Evolutionary conservation across 2,329 filamentous ascomycete genomes (phyloP).

Genomic region (Clarireedia monteithiana): DNA sequence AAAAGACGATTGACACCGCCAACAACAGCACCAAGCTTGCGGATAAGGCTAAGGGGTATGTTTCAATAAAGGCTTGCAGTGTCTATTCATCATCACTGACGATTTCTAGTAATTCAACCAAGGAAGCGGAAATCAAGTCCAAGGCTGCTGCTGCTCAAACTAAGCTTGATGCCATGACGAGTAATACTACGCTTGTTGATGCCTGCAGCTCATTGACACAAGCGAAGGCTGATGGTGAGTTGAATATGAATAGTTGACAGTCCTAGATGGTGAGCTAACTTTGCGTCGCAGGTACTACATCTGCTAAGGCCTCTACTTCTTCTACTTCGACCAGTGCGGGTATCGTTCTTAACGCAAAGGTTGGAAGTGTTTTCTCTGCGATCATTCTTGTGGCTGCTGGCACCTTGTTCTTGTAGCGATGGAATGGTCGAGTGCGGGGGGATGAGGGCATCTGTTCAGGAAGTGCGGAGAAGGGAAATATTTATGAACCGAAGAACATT

Average conservation of each 20-base stretch:
- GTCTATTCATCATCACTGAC: not conserved
- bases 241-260: too few species aligned
- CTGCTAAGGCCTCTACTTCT: not conserved
- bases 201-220: conserved; percentile 6
- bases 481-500: not conserved
- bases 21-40: conserved; percentile 11
- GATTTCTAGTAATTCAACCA: conserved; percentile 11
- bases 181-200: conserved; percentile 15
- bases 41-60: conserved; percentile 3
- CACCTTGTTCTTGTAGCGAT: not conserved
- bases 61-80: not conserved
- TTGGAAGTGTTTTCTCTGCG: not conserved
- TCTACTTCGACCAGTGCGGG: not conserved
- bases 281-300: not conserved
- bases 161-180: conserved; percentile 8
- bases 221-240: not conserved
- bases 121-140: conserved; percentile 5
- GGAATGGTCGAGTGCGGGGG: not conserved
- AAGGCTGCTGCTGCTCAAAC: conserved; percentile 9
- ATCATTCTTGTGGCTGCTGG: not conserved
- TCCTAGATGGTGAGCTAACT: too few species aligned
- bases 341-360: not conserved
- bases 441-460: not conserved
- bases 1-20: conserved; percentile 13
- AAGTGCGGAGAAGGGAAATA: not conserved